Conservation (phyloP, 2,329 filamentous ascomycete species). For the Penicillium sp. region DNA sequence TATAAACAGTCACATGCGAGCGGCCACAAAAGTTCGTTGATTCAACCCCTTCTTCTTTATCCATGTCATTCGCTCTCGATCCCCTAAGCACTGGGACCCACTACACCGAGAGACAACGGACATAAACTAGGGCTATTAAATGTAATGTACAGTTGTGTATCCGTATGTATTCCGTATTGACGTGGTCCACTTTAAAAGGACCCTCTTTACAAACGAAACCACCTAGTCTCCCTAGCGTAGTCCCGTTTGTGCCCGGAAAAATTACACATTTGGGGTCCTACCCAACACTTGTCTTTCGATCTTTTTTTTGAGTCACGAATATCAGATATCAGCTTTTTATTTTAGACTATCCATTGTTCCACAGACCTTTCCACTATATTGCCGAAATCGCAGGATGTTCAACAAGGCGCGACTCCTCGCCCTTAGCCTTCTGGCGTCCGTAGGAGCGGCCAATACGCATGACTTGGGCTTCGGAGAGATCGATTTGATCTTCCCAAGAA, state of each 20-base stretch:
- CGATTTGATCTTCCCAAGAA: background rate
- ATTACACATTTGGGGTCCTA: too few relatives aligned
- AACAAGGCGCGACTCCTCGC: background rate
- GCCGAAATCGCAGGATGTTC: background rate
- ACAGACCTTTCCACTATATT: background rate
- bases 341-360: background rate
- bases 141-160: background rate
- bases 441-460: background rate
- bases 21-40: too few relatives aligned
- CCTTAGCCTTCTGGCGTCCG: background rate
- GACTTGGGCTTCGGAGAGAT: background rate
- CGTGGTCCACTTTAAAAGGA: background rate
- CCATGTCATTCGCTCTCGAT: too few relatives aligned
- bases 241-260: too few relatives aligned
- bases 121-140: background rate
- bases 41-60: too few relatives aligned
- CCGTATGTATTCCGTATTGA: background rate
- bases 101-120: background rate
- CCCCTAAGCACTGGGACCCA: background rate
- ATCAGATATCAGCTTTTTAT: background rate
- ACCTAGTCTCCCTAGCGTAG: background rate
- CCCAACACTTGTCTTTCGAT: background rate
- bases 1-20: too few relatives aligned
- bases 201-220: background rate
- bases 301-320: background rate